These are phyloP conservation scores for Lachnellula willkommii DNA, from an alignment of 2,329 filamentous ascomycete species.

Conservation along the genomic window DNA sequence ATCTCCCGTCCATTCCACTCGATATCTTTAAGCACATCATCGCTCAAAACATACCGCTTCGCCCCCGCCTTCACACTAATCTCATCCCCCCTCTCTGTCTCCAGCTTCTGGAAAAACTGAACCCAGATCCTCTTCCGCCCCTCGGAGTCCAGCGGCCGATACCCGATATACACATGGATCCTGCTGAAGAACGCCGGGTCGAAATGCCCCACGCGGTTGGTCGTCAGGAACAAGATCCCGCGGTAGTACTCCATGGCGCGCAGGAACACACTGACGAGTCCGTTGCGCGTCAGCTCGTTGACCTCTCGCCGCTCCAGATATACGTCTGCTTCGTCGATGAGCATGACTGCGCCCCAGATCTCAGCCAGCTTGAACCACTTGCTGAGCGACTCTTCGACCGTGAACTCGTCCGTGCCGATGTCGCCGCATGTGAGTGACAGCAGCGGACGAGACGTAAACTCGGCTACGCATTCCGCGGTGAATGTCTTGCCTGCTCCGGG, in stretches of 20 bases:
- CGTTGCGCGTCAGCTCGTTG: slow-evolving; percentile 32
- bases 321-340: slow-evolving; percentile 50
- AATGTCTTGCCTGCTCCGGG: slow-evolving; percentile 23
- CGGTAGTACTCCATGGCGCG: slow-evolving; percentile 38
- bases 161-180: slow-evolving; percentile 34
- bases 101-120: slow-evolving; percentile 21
- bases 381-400: slow-evolving; percentile 44
- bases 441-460: slow-evolving; percentile 22
- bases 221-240: slow-evolving; percentile 41
- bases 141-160: slow-evolving; percentile 25
- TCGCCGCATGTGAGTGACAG: slow-evolving; percentile 40
- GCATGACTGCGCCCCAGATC: slow-evolving; percentile 46
- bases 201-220: slow-evolving; percentile 36
- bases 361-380: slow-evolving; percentile 43
- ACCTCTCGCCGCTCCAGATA: slow-evolving; percentile 36
- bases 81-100: slow-evolving; percentile 14
- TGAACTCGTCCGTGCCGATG: slow-evolving; percentile 41
- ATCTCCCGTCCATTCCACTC: slow-evolving; percentile 29
- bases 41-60: slow-evolving; percentile 17
- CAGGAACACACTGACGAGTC: slow-evolving; percentile 35
- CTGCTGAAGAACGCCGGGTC: slow-evolving; percentile 37
- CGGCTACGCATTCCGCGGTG: slow-evolving; percentile 24
- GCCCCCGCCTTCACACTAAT: slow-evolving; percentile 10
- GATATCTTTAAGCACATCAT: slow-evolving; percentile 15
- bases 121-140: slow-evolving; percentile 29